Percentiles rank a stretch among this genome's conserved stretches.
phyloP scores from a whole-genome alignment of 2,329 filamentous ascomycete genomes.

The Cytospora chrysosperma region DNA sequence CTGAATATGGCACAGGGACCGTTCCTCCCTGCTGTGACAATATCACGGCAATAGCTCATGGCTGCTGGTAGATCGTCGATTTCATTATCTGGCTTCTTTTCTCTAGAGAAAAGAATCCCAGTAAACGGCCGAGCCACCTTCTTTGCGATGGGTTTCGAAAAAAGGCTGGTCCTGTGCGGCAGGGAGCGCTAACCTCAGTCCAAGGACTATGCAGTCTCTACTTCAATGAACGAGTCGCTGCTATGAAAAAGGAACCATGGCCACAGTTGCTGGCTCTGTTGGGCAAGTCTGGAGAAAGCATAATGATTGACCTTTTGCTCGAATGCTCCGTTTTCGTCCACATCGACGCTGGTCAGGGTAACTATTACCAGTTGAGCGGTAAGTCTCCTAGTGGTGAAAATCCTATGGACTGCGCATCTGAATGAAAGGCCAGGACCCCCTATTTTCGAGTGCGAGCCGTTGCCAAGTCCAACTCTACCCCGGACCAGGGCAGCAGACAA shows the following conservation, averaged over 20 bases:
- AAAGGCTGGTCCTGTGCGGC: conserved; percentile 31
- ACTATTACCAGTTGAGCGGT: conserved; percentile 80
- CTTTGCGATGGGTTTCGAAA: conserved; percentile 81
- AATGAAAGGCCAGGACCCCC: conserved; percentile 9
- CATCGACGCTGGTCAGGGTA: conserved; percentile 58
- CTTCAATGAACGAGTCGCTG: conserved; percentile 68
- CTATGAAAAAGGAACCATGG: conserved; percentile 73
- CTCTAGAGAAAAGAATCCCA: conserved; percentile 47
- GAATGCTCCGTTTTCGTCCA: conserved; percentile 74
- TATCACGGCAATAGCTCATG: conserved; percentile 10
- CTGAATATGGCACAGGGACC: neutral
- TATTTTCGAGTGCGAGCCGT: conserved; percentile 19
- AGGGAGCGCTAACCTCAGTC: conserved; percentile 41
- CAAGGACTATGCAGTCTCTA: conserved; percentile 64
- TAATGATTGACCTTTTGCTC: conserved; percentile 75
- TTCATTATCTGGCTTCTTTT: conserved; percentile 79
- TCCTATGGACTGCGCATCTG: conserved; percentile 23
- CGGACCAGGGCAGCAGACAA: conserved; percentile 7
- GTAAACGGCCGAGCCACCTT: conserved; percentile 65
- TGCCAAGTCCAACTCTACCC: neutral
- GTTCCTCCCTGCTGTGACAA: neutral
- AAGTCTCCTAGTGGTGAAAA: conserved; percentile 29
- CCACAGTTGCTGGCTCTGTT: conserved; percentile 70
- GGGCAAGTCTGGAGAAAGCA: conserved; percentile 70
- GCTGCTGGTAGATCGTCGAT: conserved; percentile 63